phyloP scores from a whole-genome alignment of 2,329 filamentous ascomycete genomes.

The Myotisia sp. region DNA sequence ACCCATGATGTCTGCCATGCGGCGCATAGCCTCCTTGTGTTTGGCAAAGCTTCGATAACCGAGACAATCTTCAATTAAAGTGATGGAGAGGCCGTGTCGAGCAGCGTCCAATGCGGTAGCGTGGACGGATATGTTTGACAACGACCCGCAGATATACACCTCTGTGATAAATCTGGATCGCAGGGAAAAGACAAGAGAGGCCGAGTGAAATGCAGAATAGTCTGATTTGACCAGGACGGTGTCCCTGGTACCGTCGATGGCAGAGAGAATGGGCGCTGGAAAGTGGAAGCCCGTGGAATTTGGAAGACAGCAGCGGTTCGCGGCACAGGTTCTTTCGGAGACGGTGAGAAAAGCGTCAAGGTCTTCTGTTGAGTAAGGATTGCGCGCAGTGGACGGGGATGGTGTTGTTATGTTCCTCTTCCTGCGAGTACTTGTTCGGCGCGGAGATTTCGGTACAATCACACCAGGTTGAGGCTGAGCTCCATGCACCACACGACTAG shows the following conservation, averaged over 20 bases:
- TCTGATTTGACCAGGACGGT: constrained; percentile 53
- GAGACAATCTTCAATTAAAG: constrained; percentile 74
- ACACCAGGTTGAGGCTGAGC: no score
- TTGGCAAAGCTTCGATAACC: constrained; percentile 59
- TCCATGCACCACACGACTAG: no score
- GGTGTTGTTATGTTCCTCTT: background rate
- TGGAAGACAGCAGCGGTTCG: constrained; percentile 26
- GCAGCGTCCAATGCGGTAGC: constrained; percentile 86
- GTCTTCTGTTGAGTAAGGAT: constrained; percentile 17
- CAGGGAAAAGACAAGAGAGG: constrained; percentile 58
- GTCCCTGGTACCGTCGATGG: constrained; percentile 39
- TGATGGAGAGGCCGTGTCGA: constrained; percentile 73
- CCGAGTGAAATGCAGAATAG: constrained; percentile 76
- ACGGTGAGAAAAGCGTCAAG: constrained; percentile 30
- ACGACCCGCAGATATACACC: constrained; percentile 72
- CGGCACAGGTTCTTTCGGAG: constrained; percentile 14
- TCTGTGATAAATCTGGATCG: constrained; percentile 81
- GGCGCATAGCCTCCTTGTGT: constrained; percentile 55
- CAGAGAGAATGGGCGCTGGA: constrained; percentile 34
- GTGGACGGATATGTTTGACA: constrained; percentile 78
- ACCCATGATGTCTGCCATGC: constrained; percentile 60
- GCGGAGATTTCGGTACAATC: constrained; percentile 6
- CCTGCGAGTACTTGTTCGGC: background rate
- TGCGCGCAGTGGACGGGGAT: constrained; percentile 2
- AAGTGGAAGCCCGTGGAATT: constrained; percentile 36